These are phyloP conservation scores for Capsicum chinense DNA, from an alignment of 257 asterid genomes.

Conservation along the genomic window DNA sequence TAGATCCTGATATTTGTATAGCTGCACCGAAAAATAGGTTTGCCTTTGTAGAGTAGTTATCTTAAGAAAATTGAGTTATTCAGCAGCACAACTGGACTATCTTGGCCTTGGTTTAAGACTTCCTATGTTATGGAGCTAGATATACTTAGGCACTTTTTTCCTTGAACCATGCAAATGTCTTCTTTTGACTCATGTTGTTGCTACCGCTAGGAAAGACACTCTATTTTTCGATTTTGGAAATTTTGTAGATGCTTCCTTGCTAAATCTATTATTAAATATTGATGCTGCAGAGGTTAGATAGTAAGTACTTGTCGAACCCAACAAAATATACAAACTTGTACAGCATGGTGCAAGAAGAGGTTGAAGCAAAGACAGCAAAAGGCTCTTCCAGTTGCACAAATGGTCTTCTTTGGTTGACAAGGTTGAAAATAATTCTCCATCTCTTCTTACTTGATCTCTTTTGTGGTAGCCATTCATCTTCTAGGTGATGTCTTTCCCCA, in stretches of 20 bases:
- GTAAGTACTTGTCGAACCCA: constrained; percentile 73
- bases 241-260: neutral
- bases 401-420: constrained; percentile 98
- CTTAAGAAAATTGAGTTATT: constrained; percentile 12
- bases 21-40: too few relatives aligned
- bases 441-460: neutral
- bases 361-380: constrained; percentile 87
- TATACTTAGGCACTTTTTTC: neutral
- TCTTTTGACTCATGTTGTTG: neutral
- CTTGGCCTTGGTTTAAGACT: neutral
- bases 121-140: neutral
- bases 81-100: neutral
- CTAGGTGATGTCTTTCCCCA: neutral
- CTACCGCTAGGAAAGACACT: constrained; percentile 1
- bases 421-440: constrained; percentile 49
- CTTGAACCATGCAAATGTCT: neutral
- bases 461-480: neutral
- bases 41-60: neutral
- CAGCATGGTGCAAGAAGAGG: constrained; percentile 89
- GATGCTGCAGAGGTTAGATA: constrained; percentile 75
- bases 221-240: neutral
- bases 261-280: constrained; percentile 1
- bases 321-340: constrained; percentile 68
- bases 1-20: too few relatives aligned
- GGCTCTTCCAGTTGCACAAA: constrained; percentile 95